Conservation (phyloP, 495 filamentous ascomycete genomes). For the Talaromyces stipitatus region DNA sequence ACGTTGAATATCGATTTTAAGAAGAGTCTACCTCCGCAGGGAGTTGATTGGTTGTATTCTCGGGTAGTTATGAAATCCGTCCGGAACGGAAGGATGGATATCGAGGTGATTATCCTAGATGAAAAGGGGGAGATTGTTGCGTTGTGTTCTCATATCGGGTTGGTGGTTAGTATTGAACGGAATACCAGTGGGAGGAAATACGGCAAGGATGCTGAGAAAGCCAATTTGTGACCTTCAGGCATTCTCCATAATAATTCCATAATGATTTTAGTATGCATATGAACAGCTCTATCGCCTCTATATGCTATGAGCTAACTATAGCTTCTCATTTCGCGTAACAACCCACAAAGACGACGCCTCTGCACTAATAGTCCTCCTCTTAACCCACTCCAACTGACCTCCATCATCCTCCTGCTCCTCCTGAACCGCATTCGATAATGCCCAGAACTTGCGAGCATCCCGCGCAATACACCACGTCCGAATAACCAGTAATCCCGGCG, state of each 20-base stretch:
- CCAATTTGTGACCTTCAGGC: constrained; percentile 27
- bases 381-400: constrained; percentile 24
- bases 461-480: constrained; percentile 26
- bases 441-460: constrained; percentile 32
- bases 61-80: constrained; percentile 51
- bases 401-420: constrained; percentile 23
- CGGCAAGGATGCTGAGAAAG: neutral
- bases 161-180: constrained; percentile 48
- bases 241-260: neutral
- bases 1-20: constrained; percentile 63
- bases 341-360: constrained; percentile 39
- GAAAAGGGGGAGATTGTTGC: constrained; percentile 50
- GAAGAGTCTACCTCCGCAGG: constrained; percentile 47
- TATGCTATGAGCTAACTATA: neutral
- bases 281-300: neutral
- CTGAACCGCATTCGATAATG: constrained; percentile 31
- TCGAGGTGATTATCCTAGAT: constrained; percentile 56
- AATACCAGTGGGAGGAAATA: constrained; percentile 37
- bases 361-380: constrained; percentile 23
- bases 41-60: constrained; percentile 59
- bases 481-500: constrained; percentile 26
- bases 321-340: neutral
- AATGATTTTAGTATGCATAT: neutral
- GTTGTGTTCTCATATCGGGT: constrained; percentile 52
- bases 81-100: constrained; percentile 55